Evolutionary conservation across 345 rosid species (phyloP).

Genomic region (Moricandia arvensis): DNA sequence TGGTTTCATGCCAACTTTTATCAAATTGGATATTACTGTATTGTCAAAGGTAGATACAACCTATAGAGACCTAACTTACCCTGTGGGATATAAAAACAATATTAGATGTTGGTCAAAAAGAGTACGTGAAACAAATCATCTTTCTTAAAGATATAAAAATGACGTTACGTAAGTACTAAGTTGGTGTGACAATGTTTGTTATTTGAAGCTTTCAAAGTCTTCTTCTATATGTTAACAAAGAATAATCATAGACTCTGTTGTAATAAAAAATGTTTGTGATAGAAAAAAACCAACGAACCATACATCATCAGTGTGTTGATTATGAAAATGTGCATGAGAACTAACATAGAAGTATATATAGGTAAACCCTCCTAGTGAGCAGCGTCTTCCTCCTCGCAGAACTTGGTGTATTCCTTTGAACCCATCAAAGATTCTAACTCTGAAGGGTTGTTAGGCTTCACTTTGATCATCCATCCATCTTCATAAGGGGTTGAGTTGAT

Average conservation of each 20-base stretch:
- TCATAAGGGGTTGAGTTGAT: constrained; percentile 84
- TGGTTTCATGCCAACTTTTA: constrained; percentile 24
- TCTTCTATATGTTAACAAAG: not conserved
- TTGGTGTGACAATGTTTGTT: not conserved
- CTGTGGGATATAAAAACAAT: not conserved
- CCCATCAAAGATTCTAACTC: constrained; percentile 77
- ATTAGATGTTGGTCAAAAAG: not conserved
- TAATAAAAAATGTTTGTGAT: not conserved
- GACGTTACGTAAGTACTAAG: not conserved
- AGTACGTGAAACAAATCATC: not conserved
- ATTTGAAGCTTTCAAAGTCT: not conserved
- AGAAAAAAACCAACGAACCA: not conserved
- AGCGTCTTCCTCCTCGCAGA: constrained; percentile 88
- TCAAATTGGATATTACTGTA: constrained; percentile 1
- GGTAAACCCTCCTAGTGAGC: constrained; percentile 50
- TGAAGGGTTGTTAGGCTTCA: constrained; percentile 76
- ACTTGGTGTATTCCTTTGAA: constrained; percentile 73
- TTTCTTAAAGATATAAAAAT: not conserved
- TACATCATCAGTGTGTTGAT: not conserved
- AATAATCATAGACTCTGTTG: not conserved
- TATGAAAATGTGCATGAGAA: constrained; percentile 2
- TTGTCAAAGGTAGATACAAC: constrained; percentile 40
- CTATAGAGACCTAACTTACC: constrained; percentile 26
- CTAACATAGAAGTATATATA: constrained; percentile 4
- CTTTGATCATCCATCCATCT: constrained; percentile 93